Evolutionary conservation across 306 rosid species (phyloP).

Genomic region (Lupinus albus): DNA sequence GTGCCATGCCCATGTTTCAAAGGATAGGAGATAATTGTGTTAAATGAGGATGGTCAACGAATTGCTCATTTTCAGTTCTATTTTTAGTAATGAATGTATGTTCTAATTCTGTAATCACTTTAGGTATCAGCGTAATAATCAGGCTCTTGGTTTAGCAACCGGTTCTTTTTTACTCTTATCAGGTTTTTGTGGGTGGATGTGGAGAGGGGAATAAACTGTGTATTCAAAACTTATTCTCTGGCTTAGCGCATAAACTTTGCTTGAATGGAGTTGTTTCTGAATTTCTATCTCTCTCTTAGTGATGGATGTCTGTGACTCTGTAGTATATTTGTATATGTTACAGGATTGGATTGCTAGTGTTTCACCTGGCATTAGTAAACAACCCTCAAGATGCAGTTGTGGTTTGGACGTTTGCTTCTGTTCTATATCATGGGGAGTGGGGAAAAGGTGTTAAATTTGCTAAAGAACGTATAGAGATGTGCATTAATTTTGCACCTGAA

Average conservation of each 20-base stretch:
- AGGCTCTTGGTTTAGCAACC: too few species aligned
- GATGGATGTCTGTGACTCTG: slow-evolving; percentile 36
- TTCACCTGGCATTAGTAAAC: slow-evolving; percentile 75
- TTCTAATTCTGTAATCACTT: too few species aligned
- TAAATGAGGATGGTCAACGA: too few species aligned
- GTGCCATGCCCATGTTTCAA: too few species aligned
- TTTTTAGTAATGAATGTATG: too few species aligned
- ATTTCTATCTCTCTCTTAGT: slow-evolving; percentile 17
- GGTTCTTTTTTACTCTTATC: neutral
- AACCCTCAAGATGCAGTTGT: slow-evolving; percentile 72
- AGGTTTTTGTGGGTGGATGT: slow-evolving; percentile 6
- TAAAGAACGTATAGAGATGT: slow-evolving; percentile 49
- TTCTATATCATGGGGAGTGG: slow-evolving; percentile 82
- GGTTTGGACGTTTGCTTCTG: slow-evolving; percentile 71
- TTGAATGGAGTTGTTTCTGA: slow-evolving; percentile 30
- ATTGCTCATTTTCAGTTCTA: too few species aligned
- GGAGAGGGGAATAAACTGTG: neutral
- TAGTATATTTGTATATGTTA: slow-evolving; percentile 39
- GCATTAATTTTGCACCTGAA: slow-evolving; percentile 68
- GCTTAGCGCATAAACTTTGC: slow-evolving; percentile 4
- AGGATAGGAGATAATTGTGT: too few species aligned
- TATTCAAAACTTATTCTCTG: slow-evolving; percentile 1
- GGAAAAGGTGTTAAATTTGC: slow-evolving; percentile 69
- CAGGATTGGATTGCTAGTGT: slow-evolving; percentile 84
- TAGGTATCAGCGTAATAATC: too few species aligned